Evolutionary conservation across 768 basidiomycete genomes (phyloP).

Genomic region (Podaxis sp.): DNA sequence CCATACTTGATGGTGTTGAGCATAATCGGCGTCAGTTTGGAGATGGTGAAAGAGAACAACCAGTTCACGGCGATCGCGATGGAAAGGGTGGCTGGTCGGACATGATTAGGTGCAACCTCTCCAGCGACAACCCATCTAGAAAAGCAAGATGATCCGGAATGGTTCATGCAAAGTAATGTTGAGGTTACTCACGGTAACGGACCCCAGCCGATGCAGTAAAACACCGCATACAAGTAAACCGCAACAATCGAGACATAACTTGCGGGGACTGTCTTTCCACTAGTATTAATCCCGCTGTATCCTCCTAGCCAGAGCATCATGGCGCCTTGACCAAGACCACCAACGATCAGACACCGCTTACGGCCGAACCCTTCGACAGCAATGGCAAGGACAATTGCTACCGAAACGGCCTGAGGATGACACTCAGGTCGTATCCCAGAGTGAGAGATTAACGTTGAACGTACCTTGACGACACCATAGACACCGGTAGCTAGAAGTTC

Average conservation of each 20-base stretch:
- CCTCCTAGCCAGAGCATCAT: slow-evolving; percentile 48
- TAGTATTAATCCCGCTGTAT: slow-evolving; percentile 35
- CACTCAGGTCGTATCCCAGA: neutral
- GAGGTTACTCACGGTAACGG: slow-evolving; percentile 31
- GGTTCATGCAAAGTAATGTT: too few relatives aligned
- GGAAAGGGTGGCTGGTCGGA: slow-evolving; percentile 37
- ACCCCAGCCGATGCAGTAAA: slow-evolving; percentile 43
- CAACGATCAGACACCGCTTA: slow-evolving; percentile 47
- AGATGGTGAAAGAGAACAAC: slow-evolving; percentile 46
- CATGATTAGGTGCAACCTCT: slow-evolving; percentile 44
- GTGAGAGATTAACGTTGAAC: neutral
- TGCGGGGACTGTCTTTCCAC: slow-evolving; percentile 28
- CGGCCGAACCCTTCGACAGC: slow-evolving; percentile 50
- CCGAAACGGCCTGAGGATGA: slow-evolving; percentile 35
- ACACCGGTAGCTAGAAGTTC: slow-evolving; percentile 51
- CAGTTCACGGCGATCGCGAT: slow-evolving; percentile 41
- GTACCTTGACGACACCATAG: slow-evolving; percentile 34
- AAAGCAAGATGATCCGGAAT: neutral
- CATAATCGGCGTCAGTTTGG: slow-evolving; percentile 38
- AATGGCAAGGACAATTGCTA: slow-evolving; percentile 36
- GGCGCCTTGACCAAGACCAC: slow-evolving; percentile 45
- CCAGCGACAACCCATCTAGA: slow-evolving; percentile 36
- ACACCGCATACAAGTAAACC: slow-evolving; percentile 46
- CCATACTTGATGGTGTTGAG: slow-evolving; percentile 32
- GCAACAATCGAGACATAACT: slow-evolving; percentile 44